Evolutionary conservation across 2,329 filamentous ascomycete genomes (phyloP).

Genomic region (Trichoderma gracile): DNA sequence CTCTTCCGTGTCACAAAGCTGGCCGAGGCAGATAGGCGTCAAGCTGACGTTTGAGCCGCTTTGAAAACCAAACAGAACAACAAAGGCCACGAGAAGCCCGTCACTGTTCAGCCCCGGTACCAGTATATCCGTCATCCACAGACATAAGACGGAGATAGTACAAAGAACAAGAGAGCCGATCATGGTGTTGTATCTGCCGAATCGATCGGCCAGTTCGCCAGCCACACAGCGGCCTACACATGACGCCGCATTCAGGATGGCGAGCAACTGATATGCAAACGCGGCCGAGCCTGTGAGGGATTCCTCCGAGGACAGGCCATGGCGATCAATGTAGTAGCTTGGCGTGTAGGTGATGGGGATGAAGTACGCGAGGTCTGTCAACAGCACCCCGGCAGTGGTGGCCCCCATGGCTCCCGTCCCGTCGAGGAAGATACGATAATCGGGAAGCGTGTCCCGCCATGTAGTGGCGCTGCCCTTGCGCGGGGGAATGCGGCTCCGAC

Average conservation of each 20-base stretch:
- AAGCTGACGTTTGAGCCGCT: conserved; percentile 77
- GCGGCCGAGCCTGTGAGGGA: conserved; percentile 28
- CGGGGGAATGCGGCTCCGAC: conserved; percentile 56
- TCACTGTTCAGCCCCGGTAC: conserved; percentile 39
- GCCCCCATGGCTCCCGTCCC: conserved; percentile 3
- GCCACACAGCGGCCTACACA: conserved; percentile 76
- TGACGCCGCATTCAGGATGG: conserved; percentile 77
- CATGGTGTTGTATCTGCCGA: conserved; percentile 82
- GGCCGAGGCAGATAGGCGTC: conserved; percentile 77
- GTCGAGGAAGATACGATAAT: conserved; percentile 31
- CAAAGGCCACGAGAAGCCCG: conserved; percentile 66
- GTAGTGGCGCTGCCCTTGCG: neutral
- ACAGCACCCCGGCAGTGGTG: conserved; percentile 41
- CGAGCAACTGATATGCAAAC: conserved; percentile 66
- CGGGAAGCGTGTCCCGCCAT: conserved; percentile 31
- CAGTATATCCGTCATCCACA: conserved; percentile 67
- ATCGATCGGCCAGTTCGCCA: conserved; percentile 70
- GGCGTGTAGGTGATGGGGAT: conserved; percentile 76
- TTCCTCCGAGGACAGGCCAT: conserved; percentile 12
- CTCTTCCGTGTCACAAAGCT: conserved; percentile 72
- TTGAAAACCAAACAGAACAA: conserved; percentile 74
- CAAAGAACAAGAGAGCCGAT: conserved; percentile 63
- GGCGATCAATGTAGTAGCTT: conserved; percentile 60
- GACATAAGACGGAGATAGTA: conserved; percentile 57
- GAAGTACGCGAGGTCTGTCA: conserved; percentile 68